These are phyloP conservation scores for Pleodorina starrii DNA, from an alignment of 139 green algal genomes.

Conservation along the genomic window DNA sequence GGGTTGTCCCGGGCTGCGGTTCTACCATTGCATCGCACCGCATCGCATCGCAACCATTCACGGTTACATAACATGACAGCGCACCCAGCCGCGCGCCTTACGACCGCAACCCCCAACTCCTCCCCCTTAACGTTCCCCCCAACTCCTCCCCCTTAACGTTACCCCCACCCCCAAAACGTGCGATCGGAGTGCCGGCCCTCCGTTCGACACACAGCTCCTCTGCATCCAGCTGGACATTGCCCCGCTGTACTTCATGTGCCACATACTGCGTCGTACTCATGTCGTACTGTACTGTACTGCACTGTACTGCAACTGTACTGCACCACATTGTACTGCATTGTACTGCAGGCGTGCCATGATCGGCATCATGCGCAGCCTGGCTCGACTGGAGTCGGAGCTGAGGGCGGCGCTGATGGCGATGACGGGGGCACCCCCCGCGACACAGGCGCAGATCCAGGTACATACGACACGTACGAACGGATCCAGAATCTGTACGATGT, in stretches of 20 bases:
- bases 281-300: background rate
- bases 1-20: background rate
- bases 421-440: background rate
- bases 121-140: too few species aligned
- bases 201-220: background rate
- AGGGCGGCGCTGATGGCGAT: constrained; percentile 22
- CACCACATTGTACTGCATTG: background rate
- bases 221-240: background rate
- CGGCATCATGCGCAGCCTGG: background rate
- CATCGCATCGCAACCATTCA: background rate
- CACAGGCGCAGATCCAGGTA: background rate
- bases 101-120: too few species aligned
- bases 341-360: constrained; percentile 8
- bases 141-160: too few species aligned
- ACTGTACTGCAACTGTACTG: background rate
- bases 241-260: background rate
- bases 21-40: background rate
- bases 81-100: too few species aligned
- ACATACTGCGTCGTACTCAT: background rate
- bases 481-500: background rate
- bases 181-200: too few species aligned
- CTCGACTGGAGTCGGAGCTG: constrained; percentile 28
- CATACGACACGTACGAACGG: background rate
- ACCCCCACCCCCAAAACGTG: too few species aligned
- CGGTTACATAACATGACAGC: too few species aligned